Evolutionary conservation across 495 filamentous ascomycete genomes (phyloP).

Genomic region (Aspergillus hancockii): DNA sequence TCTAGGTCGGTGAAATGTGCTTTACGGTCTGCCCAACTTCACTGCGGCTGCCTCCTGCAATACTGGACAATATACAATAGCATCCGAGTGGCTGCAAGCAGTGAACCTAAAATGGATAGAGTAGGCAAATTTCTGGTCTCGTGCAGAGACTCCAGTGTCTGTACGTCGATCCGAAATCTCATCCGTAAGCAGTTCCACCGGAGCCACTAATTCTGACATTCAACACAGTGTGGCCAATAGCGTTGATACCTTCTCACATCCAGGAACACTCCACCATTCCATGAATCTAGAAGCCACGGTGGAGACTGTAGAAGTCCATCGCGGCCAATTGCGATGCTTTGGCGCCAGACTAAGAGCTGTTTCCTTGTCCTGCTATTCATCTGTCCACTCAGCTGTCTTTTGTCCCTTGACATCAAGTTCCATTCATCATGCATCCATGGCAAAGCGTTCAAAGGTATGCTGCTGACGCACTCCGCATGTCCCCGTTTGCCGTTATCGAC

Average conservation of each 20-base stretch:
- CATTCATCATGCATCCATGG: neutral
- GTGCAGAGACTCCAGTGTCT: neutral
- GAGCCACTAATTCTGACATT: neutral
- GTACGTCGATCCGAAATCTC: neutral
- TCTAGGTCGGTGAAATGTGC: neutral
- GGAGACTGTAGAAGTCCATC: neutral
- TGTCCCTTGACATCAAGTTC: constrained; percentile 1
- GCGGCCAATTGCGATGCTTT: neutral
- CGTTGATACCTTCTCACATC: neutral
- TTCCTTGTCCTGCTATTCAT: neutral
- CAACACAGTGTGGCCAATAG: neutral
- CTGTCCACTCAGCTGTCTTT: neutral
- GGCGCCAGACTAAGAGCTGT: neutral
- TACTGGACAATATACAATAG: neutral
- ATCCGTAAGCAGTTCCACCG: neutral
- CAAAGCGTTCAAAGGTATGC: neutral
- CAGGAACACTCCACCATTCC: neutral
- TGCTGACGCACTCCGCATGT: neutral
- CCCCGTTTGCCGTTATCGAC: neutral
- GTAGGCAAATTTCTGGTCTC: neutral
- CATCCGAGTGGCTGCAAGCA: neutral
- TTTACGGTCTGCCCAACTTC: neutral
- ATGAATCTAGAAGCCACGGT: neutral
- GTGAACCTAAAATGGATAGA: neutral
- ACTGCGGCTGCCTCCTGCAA: neutral